Percentiles rank a stretch among this genome's conserved stretches.
phyloP scores from a whole-genome alignment of 306 rosid species.

The Cyclanthera cordifolia region DNA sequence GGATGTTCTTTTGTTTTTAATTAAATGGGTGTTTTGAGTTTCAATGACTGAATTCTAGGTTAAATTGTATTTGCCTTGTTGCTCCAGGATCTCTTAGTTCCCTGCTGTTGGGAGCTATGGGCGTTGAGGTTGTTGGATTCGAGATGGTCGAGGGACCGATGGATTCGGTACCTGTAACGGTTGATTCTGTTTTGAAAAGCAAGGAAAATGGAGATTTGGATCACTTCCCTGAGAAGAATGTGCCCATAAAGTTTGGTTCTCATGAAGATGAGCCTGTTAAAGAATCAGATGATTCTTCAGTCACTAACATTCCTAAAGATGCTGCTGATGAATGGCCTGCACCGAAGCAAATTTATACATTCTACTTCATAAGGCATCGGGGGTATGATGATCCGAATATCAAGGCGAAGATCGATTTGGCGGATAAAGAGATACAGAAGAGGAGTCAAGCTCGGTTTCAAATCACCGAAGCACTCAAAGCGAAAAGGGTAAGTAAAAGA shows the following conservation, averaged over 20 bases:
- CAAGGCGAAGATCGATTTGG: constrained; percentile 52
- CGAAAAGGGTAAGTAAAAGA: constrained; percentile 66
- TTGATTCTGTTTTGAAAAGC: constrained; percentile 26
- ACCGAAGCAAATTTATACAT: constrained; percentile 64
- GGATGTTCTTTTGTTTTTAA: constrained; percentile 3
- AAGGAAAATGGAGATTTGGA: constrained; percentile 57
- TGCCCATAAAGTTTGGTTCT: constrained; percentile 66
- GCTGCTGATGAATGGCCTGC: constrained; percentile 96
- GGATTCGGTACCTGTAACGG: constrained; percentile 37
- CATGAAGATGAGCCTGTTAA: constrained; percentile 76
- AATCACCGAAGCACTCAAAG: constrained; percentile 62
- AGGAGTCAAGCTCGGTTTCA: constrained; percentile 59
- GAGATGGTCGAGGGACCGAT: constrained; percentile 70
- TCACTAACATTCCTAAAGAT: constrained; percentile 38
- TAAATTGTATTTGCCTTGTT: constrained; percentile 10
- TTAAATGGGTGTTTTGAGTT: constrained; percentile 1
- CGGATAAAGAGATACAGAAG: constrained; percentile 51
- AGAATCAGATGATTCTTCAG: constrained; percentile 32
- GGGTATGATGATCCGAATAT: constrained; percentile 64
- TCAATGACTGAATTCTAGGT: background rate
- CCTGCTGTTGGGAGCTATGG: constrained; percentile 42
- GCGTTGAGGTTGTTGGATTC: constrained; percentile 67
- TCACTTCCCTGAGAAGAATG: constrained; percentile 28
- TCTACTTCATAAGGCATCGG: constrained; percentile 55
- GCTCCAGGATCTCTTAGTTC: constrained; percentile 28